phyloP scores from a whole-genome alignment of 345 rosid genomes.

The Clarkia xantiana region DNA sequence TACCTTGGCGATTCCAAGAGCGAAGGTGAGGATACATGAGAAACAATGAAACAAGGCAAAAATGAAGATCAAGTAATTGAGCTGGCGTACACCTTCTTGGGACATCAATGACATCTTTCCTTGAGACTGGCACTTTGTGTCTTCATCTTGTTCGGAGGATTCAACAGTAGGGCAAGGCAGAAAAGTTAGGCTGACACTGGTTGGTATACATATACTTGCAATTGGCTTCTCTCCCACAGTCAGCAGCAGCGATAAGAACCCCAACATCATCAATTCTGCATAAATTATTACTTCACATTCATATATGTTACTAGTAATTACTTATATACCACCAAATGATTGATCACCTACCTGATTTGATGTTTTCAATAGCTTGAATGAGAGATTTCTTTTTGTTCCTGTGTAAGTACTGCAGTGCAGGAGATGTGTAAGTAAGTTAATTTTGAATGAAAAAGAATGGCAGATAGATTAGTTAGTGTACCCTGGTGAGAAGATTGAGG shows the following conservation, averaged over 20 bases:
- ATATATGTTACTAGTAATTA: too few relatives aligned
- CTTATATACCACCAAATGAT: background rate
- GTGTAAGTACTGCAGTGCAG: conserved; percentile 44
- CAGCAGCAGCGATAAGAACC: conserved; percentile 64
- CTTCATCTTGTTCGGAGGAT: conserved; percentile 22
- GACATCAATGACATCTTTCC: conserved; percentile 41
- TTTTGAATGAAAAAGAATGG: too few relatives aligned
- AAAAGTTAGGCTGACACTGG: conserved; percentile 21
- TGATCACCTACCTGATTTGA: conserved; percentile 46
- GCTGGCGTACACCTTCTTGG: conserved; percentile 26
- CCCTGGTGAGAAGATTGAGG: conserved; percentile 42
- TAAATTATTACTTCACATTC: too few relatives aligned
- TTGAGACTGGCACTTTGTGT: conserved; percentile 31
- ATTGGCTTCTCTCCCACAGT: conserved; percentile 39
- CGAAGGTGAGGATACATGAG: conserved; percentile 33
- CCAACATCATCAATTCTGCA: conserved; percentile 63
- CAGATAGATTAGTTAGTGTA: background rate
- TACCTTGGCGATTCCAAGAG: conserved; percentile 65
- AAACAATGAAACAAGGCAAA: conserved; percentile 41
- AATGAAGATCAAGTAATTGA: conserved; percentile 38
- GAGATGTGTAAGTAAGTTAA: too few relatives aligned
- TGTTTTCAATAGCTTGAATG: conserved; percentile 59
- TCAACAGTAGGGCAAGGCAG: conserved; percentile 31
- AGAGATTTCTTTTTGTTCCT: conserved; percentile 44
- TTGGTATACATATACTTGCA: conserved; percentile 48